Evolutionary conservation across 768 basidiomycete species (phyloP), one percentile per base, ranked within the genome.

Genomic region (Pleurotus citrinopileatus): DNA sequence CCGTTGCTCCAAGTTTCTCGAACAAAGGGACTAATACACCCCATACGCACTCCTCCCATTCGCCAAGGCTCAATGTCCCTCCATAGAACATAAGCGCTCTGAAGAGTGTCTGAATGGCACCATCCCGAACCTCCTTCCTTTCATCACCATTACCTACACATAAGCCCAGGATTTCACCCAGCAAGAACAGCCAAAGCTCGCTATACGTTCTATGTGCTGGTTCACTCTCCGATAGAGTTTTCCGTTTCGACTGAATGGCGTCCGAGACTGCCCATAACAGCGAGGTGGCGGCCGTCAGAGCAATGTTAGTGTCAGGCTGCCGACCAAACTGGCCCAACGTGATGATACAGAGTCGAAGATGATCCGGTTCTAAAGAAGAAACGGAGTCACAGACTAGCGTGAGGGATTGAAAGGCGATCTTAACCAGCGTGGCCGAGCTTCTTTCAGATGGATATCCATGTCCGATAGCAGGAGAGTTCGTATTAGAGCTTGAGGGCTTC

Each of bases 251-350:
- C 63, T 96, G 94, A 29, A 98, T 91, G 1, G 92, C 89, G 65
- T 99, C 96, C 0, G 95, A 97, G 0, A 99, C 91, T 56, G 91
- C 89, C 96, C 96, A 98, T 3, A 99, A 74, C 2, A 98, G 71
- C 51, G 92, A 94, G 55, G 93, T 93, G 0, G 95, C 93, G 0
- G 93, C 92, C 1, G 96, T 96, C 53, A 99, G 72, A 1, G 94
- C 91, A 53, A 99, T 96, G 61, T 99, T 99, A 34, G 96, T 95
- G 59, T 98, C 97, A 0, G 84, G 80, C 62, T 98, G 96, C 15
- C 87, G 81, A 6, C 95, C 94, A 68, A 96, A 99, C 52, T 89
- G 86, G 4, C 92, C 92, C 0, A 99, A 76, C 3, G 96, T 95
- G 57, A 78, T 82, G 69, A 98, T 96, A 61, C 94, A 98, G 7